These are phyloP conservation scores for Barbarea vulgaris DNA, from an alignment of 345 rosid species.

Conservation along the genomic window DNA sequence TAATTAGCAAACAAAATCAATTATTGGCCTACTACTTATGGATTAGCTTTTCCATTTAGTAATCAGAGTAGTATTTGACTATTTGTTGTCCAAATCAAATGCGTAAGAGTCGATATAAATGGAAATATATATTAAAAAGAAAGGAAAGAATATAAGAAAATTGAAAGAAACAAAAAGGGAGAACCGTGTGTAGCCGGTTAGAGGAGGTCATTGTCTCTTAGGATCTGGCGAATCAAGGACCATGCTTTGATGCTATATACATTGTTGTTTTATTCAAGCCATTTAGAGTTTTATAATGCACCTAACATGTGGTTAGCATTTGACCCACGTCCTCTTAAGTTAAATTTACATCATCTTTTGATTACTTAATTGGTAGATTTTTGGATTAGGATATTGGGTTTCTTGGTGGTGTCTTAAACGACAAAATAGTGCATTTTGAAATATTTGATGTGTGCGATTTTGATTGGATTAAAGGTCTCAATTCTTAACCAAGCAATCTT, in stretches of 20 bases:
- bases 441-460: constrained; percentile 13
- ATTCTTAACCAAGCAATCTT: constrained; percentile 23
- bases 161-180: background rate
- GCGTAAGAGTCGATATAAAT: constrained; percentile 12
- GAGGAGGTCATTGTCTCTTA: constrained; percentile 15
- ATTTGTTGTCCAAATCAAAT: constrained; percentile 24
- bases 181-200: background rate
- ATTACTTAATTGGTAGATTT: constrained; percentile 22
- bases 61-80: background rate
- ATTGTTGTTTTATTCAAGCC: constrained; percentile 23
- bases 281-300: constrained; percentile 13
- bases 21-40: background rate
- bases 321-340: constrained; percentile 32
- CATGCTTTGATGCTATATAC: constrained; percentile 30
- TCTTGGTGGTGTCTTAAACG: constrained; percentile 5
- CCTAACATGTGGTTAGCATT: constrained; percentile 34
- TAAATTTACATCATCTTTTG: constrained; percentile 5
- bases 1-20: background rate
- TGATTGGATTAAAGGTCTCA: constrained; percentile 26
- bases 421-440: background rate
- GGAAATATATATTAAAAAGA: constrained; percentile 15
- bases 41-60: constrained; percentile 18
- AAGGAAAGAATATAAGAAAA: background rate
- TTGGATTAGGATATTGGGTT: constrained; percentile 9
- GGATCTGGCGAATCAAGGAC: constrained; percentile 27